Conservation (phyloP, 208 protist species). For the Blechomonas ayalai region DNA sequence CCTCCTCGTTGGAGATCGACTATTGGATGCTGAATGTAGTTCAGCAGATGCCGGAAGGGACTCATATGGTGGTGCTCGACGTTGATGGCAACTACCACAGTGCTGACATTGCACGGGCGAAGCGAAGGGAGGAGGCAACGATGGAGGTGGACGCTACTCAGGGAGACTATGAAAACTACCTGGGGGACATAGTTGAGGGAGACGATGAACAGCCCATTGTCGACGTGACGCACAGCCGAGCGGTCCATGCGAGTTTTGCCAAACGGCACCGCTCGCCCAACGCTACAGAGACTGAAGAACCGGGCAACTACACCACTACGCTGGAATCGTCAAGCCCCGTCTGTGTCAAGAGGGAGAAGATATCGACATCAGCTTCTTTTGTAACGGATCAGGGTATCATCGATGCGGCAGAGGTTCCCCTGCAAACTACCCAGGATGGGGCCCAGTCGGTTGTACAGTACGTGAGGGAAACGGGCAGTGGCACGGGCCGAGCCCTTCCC, state of each 20-base stretch:
- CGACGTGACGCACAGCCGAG: too few species aligned
- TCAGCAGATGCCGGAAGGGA: conserved; percentile 64
- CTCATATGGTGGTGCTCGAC: conserved; percentile 71
- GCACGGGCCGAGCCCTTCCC: conserved; percentile 33
- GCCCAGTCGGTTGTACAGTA: conserved; percentile 64
- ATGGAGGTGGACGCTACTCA: conserved; percentile 36
- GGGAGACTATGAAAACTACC: conserved; percentile 42
- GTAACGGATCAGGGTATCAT: too few species aligned
- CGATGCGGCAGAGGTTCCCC: too few species aligned
- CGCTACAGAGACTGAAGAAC: too few species aligned
- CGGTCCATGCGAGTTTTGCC: too few species aligned
- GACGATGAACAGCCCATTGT: conserved; percentile 24
- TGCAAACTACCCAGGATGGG: conserved; percentile 7
- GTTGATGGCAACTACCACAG: conserved; percentile 65
- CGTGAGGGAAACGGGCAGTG: conserved; percentile 16
- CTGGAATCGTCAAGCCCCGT: too few species aligned
- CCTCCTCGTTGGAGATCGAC: conserved; percentile 78
- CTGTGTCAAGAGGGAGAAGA: too few species aligned
- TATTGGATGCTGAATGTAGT: conserved; percentile 71
- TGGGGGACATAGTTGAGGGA: conserved; percentile 37
- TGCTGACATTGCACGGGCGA: conserved; percentile 55
- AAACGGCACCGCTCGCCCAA: too few species aligned
- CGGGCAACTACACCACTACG: too few species aligned
- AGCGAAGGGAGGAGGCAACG: conserved; percentile 44
- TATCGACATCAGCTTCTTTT: too few species aligned